A percentile compares a stretch with the other conserved stretches of the same genome.
phyloP scores from a whole-genome alignment of 73 alveolate genomes.

The Loxodes magnus region DNA sequence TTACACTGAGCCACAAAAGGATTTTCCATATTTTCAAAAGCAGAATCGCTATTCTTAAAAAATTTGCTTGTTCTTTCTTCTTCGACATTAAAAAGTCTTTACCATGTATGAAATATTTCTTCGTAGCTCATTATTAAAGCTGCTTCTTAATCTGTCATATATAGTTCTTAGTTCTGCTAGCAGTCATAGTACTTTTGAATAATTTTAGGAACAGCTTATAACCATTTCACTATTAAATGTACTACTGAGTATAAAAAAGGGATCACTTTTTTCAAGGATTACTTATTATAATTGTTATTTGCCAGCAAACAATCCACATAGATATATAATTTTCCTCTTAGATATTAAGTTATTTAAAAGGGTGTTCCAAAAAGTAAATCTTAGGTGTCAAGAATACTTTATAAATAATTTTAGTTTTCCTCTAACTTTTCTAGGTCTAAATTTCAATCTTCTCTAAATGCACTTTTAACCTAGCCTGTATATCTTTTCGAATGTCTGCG shows the following conservation, averaged over 20 bases:
- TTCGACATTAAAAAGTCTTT: constrained; percentile 40
- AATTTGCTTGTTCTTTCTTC: constrained; percentile 38
- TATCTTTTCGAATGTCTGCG: constrained; percentile 10
- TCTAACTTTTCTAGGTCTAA: background rate
- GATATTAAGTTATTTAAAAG: constrained; percentile 28
- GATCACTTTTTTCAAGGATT: background rate
- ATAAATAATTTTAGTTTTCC: background rate
- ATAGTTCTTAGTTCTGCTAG: constrained; percentile 26
- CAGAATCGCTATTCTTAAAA: constrained; percentile 8
- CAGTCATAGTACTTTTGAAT: constrained; percentile 47
- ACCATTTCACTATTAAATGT: constrained; percentile 40
- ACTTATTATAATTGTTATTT: background rate
- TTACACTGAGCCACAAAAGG: background rate
- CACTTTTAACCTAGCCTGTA: background rate
- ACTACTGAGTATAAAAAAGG: constrained; percentile 20
- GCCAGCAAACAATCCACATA: constrained; percentile 57
- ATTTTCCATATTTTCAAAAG: constrained; percentile 2
- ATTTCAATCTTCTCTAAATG: constrained; percentile 22
- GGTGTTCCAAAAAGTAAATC: constrained; percentile 13
- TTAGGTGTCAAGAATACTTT: background rate
- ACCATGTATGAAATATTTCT: constrained; percentile 29
- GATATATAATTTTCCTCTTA: constrained; percentile 60
- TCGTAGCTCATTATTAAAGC: constrained; percentile 41
- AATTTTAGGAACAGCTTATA: constrained; percentile 27
- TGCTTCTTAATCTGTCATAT: constrained; percentile 30